Evolutionary conservation across 2,329 filamentous ascomycete species (phyloP).

Genomic region (Monosporascus sp.): DNA sequence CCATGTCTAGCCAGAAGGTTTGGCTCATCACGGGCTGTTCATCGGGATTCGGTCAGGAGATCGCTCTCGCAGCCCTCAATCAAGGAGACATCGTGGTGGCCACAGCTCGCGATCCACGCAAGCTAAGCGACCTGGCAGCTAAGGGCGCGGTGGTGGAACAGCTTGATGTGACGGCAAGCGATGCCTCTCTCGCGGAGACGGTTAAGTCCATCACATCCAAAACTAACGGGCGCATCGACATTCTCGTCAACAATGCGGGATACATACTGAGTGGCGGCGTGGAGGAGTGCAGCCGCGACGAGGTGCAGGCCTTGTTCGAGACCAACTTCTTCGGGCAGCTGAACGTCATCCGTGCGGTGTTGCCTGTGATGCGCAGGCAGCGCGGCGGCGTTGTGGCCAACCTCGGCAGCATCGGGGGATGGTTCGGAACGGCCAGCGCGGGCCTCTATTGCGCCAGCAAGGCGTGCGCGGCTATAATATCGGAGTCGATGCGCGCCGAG

Average conservation of each 20-base stretch:
- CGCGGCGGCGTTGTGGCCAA: slow-evolving; percentile 39
- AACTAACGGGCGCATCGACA: slow-evolving; percentile 2
- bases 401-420: slow-evolving; percentile 40
- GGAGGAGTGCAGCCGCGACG: slow-evolving; percentile 25
- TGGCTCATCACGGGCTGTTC: slow-evolving; percentile 9
- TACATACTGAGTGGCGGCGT: slow-evolving; percentile 6
- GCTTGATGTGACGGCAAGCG: slow-evolving; percentile 4
- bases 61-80: slow-evolving; percentile 3
- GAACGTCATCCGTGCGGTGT: slow-evolving; percentile 39
- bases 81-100: slow-evolving; percentile 8
- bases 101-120: slow-evolving; percentile 5
- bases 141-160: slow-evolving; percentile 2
- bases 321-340: slow-evolving; percentile 46
- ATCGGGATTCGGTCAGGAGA: slow-evolving; percentile 5
- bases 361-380: slow-evolving; percentile 41
- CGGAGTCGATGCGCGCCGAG: slow-evolving; percentile 37
- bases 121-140: background rate
- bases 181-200: slow-evolving; percentile 1
- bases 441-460: slow-evolving; percentile 43
- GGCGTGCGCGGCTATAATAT: slow-evolving; percentile 35
- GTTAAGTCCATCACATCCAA: background rate
- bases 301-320: slow-evolving; percentile 36
- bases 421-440: slow-evolving; percentile 31
- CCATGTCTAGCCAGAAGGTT: slow-evolving; percentile 1
- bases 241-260: slow-evolving; percentile 3